phyloP scores from a whole-genome alignment of 768 basidiomycete species.

The Auricularia auricula-judae region DNA sequence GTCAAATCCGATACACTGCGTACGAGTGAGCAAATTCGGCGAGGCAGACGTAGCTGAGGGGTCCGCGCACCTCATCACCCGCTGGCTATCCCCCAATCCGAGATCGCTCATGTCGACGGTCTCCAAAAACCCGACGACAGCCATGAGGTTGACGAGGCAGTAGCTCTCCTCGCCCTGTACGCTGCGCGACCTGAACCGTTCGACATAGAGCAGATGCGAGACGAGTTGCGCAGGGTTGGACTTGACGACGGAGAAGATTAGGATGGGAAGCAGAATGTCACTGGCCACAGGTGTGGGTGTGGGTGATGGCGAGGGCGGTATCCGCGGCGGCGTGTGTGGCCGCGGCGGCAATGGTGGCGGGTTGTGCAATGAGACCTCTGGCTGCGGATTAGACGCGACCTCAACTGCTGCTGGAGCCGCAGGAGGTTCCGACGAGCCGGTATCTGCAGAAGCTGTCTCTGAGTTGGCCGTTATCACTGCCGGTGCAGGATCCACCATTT shows the following conservation, averaged over 20 bases:
- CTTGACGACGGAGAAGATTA: conserved; percentile 91
- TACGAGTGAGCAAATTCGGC: neutral
- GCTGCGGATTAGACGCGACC: neutral
- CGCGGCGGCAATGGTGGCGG: neutral
- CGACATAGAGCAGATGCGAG: conserved; percentile 46
- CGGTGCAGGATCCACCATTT: neutral
- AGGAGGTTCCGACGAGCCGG: neutral
- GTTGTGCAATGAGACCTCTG: neutral
- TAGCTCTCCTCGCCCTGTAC: conserved; percentile 79
- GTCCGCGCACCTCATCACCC: conserved; percentile 41
- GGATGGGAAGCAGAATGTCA: conserved; percentile 83
- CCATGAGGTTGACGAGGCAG: conserved; percentile 88
- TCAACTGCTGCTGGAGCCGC: neutral
- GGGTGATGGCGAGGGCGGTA: neutral
- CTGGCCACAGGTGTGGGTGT: conserved; percentile 52
- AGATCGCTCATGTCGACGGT: conserved; percentile 78
- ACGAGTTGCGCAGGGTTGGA: conserved; percentile 76
- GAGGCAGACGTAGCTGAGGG: neutral
- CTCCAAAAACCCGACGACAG: conserved; percentile 91
- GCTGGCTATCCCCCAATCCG: conserved; percentile 50
- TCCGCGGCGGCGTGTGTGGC: conserved; percentile 2
- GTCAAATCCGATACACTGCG: conserved; percentile 62
- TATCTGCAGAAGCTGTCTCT: neutral
- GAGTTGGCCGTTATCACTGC: neutral
- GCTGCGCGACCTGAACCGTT: conserved; percentile 49